phyloP scores from a whole-genome alignment of 2,329 filamentous ascomycete species.

The Fusarium illudens region DNA sequence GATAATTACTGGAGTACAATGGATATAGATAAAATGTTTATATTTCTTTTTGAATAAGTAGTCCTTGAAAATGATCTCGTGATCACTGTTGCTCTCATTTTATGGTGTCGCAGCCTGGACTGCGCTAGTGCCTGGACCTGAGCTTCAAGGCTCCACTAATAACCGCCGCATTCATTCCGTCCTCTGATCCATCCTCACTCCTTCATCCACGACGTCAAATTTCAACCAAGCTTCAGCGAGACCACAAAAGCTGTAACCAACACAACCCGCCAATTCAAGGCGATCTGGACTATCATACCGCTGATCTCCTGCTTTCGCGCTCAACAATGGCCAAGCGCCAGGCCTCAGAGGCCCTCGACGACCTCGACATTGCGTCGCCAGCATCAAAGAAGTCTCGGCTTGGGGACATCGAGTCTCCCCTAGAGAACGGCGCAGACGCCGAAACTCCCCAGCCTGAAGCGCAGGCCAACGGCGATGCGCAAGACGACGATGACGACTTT shows the following conservation, averaged over 20 bases:
- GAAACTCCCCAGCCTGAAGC: slow-evolving; percentile 37
- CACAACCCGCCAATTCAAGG: neutral
- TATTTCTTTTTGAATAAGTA: neutral
- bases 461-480: slow-evolving; percentile 42
- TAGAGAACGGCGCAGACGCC: slow-evolving; percentile 46
- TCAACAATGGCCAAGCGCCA: slow-evolving; percentile 62
- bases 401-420: slow-evolving; percentile 55
- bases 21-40: slow-evolving; percentile 32
- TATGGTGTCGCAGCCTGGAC: neutral
- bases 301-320: neutral
- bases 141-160: slow-evolving; percentile 32
- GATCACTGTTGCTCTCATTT: neutral
- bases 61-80: neutral
- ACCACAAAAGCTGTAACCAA: neutral
- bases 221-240: slow-evolving; percentile 14
- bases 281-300: neutral
- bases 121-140: slow-evolving; percentile 14
- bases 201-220: slow-evolving; percentile 27
- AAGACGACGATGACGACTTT: slow-evolving; percentile 49
- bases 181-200: slow-evolving; percentile 25
- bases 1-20: slow-evolving; percentile 29
- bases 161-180: slow-evolving; percentile 12
- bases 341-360: slow-evolving; percentile 68
- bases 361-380: slow-evolving; percentile 64
- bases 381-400: slow-evolving; percentile 66